phyloP scores from a whole-genome alignment of 1,284 basidiomycete genomes.

The Fomes fomentarius region DNA sequence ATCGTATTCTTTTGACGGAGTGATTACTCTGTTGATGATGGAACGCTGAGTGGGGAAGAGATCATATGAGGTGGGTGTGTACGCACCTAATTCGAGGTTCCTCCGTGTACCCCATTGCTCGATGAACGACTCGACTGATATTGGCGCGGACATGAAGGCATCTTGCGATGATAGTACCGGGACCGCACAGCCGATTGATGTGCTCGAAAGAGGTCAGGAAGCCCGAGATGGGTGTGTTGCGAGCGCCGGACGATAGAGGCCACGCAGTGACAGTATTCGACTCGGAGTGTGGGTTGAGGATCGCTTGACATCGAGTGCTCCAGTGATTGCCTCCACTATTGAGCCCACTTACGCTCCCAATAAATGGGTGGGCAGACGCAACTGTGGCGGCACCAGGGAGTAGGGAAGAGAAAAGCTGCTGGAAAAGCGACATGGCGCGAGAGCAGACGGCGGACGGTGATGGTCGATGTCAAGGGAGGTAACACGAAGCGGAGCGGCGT shows the following conservation, averaged over 20 bases:
- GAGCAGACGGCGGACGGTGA: background rate
- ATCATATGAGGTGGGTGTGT: no score
- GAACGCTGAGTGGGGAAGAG: no score
- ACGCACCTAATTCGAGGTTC: background rate
- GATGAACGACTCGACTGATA: background rate
- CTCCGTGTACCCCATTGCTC: background rate
- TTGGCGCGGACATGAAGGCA: constrained; percentile 1
- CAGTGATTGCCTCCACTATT: background rate
- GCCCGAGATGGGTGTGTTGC: background rate
- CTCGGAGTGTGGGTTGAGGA: no score
- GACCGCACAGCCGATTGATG: constrained; percentile 5
- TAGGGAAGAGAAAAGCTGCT: background rate
- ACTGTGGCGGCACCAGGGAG: background rate
- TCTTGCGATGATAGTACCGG: constrained; percentile 5
- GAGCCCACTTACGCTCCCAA: background rate
- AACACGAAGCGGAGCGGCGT: background rate
- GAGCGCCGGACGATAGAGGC: no score
- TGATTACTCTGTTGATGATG: no score
- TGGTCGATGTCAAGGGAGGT: background rate
- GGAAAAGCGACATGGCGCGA: background rate
- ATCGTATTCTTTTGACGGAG: no score
- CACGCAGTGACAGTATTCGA: no score
- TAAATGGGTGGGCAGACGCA: background rate
- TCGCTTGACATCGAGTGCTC: no score
- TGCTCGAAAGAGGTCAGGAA: background rate